These are phyloP conservation scores for Hordeum marinum DNA, from an alignment of 176 grass and related monocot species.

Conservation along the genomic window DNA sequence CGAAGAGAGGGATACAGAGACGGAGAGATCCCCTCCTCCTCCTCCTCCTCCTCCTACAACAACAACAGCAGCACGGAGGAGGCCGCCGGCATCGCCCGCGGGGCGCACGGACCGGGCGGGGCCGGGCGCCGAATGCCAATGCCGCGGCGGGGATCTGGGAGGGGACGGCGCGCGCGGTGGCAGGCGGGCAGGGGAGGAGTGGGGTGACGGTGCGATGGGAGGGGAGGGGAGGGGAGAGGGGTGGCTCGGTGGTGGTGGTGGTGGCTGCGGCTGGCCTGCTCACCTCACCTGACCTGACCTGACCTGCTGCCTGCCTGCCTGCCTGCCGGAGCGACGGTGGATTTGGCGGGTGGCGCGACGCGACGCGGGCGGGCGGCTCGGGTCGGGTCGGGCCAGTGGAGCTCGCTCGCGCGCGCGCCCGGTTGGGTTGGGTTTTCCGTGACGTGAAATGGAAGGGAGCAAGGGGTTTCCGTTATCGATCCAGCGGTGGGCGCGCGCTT, in stretches of 20 bases:
- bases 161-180: neutral
- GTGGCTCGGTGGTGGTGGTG: too few relatives aligned
- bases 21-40: neutral
- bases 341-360: conserved; percentile 31
- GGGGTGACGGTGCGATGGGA: neutral
- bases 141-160: neutral
- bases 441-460: neutral
- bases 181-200: neutral
- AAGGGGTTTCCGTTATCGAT: neutral
- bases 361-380: neutral
- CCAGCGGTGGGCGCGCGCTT: too few relatives aligned
- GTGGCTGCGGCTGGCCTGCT: conserved; percentile 17
- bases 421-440: neutral
- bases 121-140: neutral
- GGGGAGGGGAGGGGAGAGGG: neutral
- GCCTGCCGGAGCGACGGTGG: neutral
- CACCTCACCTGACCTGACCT: neutral
- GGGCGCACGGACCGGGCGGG: neutral
- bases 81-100: conserved; percentile 27
- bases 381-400: neutral
- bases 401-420: neutral
- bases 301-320: neutral
- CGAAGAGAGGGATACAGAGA: neutral
- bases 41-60: neutral
- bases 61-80: neutral